phyloP scores from a whole-genome alignment of 1,284 basidiomycete genomes.

The Heterobasidion irregulare region DNA sequence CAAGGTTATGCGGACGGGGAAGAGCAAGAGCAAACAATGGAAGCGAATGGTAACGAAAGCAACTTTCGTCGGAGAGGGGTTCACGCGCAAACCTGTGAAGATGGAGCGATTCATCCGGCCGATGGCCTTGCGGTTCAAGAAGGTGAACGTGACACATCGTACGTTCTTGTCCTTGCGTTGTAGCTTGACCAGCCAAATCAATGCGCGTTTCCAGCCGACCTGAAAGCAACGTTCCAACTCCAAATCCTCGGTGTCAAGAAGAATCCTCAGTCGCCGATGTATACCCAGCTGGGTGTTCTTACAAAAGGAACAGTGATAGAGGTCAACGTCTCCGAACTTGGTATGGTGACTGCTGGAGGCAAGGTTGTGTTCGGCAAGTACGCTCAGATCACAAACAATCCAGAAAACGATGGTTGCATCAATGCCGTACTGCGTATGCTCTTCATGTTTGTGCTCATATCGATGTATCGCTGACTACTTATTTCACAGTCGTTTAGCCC shows the following conservation, averaged over 20 bases:
- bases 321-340: conserved; percentile 95
- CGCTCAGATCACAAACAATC: conserved; percentile 95
- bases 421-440: conserved; percentile 83
- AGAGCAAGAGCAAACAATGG: conserved; percentile 96
- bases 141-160: conserved; percentile 99
- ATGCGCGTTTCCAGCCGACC: conserved; percentile 55
- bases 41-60: conserved; percentile 99
- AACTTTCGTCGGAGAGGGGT: conserved; percentile 97
- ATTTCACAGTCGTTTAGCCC: background rate
- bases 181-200: conserved; percentile 6
- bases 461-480: background rate
- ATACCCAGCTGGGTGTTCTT: conserved; percentile 91
- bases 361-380: conserved; percentile 92
- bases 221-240: conserved; percentile 98
- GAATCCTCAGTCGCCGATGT: conserved; percentile 98
- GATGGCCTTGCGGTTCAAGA: conserved; percentile 96
- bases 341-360: conserved; percentile 98
- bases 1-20: conserved; percentile 98
- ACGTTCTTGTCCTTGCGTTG: conserved; percentile 23
- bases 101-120: conserved; percentile 98
- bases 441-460: background rate
- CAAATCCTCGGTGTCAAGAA: conserved; percentile 99
- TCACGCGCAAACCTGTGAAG: conserved; percentile 98
- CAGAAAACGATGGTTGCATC: conserved; percentile 95
- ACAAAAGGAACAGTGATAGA: conserved; percentile 99